Base-by-base conservation (phyloP, 2,329 filamentous ascomycete species). In the Cordyceps cateniannulata region DNA sequence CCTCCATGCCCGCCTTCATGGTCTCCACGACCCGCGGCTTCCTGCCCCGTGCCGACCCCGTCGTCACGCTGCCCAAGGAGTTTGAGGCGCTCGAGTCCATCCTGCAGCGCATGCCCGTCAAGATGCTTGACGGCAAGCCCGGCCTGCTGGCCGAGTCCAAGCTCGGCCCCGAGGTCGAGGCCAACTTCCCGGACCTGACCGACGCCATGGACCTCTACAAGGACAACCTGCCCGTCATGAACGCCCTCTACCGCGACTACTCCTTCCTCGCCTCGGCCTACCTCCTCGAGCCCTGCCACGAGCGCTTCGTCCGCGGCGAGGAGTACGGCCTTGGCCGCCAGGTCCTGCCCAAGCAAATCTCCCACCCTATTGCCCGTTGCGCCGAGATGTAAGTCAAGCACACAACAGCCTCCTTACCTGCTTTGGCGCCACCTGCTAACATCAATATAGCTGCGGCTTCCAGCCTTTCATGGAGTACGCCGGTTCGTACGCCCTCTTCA, bases 401-500 rank as follows among this genome's bases (percentile, higher is more conserved):
- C n/a, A 29, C 42, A 35, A 49, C 14, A 14, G 38, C 32, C 32
- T 35, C 32, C n/a, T n/a, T n/a, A 12, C 12, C 32, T 4, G 32
- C 12, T 35, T 35, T 35, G 3, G 8, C 9, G 9, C 12, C 6
- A 3, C 2, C 32, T 35, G 5, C 24, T 42, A 18, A 44, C 32
- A 63, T 38, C 10, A 3, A 20, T 22, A 7, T 62, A 78, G 82
- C 58, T 75, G 78, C 80, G 88, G 91, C 61, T 93, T 96, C 72
- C 90, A 93, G 69, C 91, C 92, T 2, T 96, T 96, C 77, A 93
- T 96, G 89, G 91, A 95, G 69, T 96, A 86, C 70, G 86, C 82
- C 62, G 86, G 83, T 62, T 87, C 81, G 59, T 88, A 87, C 69
- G 87, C 85, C 57, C 82, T 87, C 65, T 89, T 81, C 79, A 88